These are phyloP conservation scores for Lipomyces anomalus DNA, from an alignment of 805 yeast genomes.

Conservation along the genomic window DNA sequence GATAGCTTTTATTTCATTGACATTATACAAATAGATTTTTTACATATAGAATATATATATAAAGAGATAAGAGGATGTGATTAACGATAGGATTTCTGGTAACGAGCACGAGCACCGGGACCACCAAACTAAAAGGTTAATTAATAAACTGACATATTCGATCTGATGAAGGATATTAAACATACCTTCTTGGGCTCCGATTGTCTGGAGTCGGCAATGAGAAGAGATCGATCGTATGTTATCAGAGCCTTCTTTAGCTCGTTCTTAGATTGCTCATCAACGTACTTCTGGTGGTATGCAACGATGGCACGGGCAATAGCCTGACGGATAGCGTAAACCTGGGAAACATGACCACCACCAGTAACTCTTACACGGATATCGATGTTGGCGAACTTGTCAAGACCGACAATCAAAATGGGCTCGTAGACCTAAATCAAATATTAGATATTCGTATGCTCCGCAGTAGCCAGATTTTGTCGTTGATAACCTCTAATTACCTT, in stretches of 20 bases:
- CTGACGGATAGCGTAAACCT: constrained; percentile 99
- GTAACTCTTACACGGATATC: constrained; percentile 99
- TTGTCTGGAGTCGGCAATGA: constrained; percentile 99
- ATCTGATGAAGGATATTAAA: background rate
- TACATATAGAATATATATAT: constrained; percentile 1
- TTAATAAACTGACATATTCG: no score
- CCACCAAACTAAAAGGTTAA: constrained; percentile 94
- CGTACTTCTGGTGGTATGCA: constrained; percentile 99
- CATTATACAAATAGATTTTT: constrained; percentile 7
- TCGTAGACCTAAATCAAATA: constrained; percentile 63
- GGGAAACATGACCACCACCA: constrained; percentile 99
- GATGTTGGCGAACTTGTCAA: constrained; percentile 96
- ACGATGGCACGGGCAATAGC: constrained; percentile 99
- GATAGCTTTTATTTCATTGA: constrained; percentile 3
- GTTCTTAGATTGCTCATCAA: constrained; percentile 99
- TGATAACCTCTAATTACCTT: no score
- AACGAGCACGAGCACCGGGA: constrained; percentile 99
- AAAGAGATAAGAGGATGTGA: constrained; percentile 3
- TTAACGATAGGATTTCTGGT: constrained; percentile 99
- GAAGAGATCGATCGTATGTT: constrained; percentile 97
- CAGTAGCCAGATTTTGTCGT: no score
- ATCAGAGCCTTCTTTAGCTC: constrained; percentile 98
- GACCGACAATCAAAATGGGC: constrained; percentile 96
- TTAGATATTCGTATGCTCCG: constrained; percentile 1
- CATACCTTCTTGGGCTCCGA: constrained; percentile 93